These are phyloP conservation scores for Kingdonia uniflora DNA, from an alignment of 164 flowering plant species.

Conservation along the genomic window DNA sequence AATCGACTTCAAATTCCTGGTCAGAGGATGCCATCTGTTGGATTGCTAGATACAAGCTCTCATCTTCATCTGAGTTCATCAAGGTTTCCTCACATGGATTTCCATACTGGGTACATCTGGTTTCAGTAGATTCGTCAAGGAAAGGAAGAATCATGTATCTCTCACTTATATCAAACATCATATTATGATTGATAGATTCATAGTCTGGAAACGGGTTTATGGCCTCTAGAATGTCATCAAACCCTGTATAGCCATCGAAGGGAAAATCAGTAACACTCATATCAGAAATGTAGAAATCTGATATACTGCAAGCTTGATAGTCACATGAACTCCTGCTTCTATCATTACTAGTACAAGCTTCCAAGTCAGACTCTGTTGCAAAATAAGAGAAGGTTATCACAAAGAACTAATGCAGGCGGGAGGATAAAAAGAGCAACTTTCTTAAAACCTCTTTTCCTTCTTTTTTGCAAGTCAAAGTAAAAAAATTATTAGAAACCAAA, in stretches of 20 bases:
- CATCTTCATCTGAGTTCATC: constrained; percentile 23
- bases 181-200: constrained; percentile 33
- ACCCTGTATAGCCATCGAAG: constrained; percentile 26
- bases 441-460: too few relatives aligned
- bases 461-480: too few relatives aligned
- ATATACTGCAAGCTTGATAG: constrained; percentile 43
- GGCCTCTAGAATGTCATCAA: constrained; percentile 22
- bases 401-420: too few relatives aligned
- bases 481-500: too few relatives aligned
- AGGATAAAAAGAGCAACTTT: too few relatives aligned
- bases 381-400: too few relatives aligned
- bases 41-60: constrained; percentile 45
- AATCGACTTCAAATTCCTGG: constrained; percentile 30
- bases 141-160: constrained; percentile 51
- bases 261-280: constrained; percentile 42
- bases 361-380: too few relatives aligned
- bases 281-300: constrained; percentile 66
- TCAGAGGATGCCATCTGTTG: constrained; percentile 38
- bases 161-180: constrained; percentile 50
- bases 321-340: constrained; percentile 36
- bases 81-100: constrained; percentile 27
- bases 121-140: constrained; percentile 45
- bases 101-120: constrained; percentile 19
- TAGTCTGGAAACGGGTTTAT: constrained; percentile 25
- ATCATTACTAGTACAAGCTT: constrained; percentile 21